These are phyloP conservation scores for Smallanthus sonchifolius DNA, from an alignment of 129 eudicot genomes.

Conservation along the genomic window DNA sequence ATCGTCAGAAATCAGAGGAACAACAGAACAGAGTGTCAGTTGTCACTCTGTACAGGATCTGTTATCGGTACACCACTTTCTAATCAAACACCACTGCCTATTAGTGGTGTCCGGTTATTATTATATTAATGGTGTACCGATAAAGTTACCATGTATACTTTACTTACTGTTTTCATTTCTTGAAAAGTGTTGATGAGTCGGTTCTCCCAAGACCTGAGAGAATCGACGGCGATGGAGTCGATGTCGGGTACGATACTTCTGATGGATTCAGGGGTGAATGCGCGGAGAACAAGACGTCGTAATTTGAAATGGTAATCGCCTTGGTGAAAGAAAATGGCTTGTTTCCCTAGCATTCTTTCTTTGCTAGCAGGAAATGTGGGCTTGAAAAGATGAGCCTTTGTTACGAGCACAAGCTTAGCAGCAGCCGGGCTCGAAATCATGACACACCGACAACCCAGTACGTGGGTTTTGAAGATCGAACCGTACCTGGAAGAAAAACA, in stretches of 20 bases:
- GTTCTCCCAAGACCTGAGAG: slow-evolving; percentile 54
- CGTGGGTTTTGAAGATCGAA: slow-evolving; percentile 79
- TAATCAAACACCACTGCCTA: no score
- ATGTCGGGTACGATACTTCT: slow-evolving; percentile 52
- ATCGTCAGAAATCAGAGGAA: slow-evolving; percentile 6
- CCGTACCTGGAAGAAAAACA: slow-evolving; percentile 62
- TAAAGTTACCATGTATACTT: neutral
- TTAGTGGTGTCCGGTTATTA: no score
- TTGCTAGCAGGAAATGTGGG: slow-evolving; percentile 99
- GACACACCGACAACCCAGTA: slow-evolving; percentile 88
- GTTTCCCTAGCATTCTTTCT: slow-evolving; percentile 94
- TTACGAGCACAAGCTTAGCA: slow-evolving; percentile 70
- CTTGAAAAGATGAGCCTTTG: slow-evolving; percentile 75
- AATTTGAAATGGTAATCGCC: slow-evolving; percentile 86
- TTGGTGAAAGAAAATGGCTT: slow-evolving; percentile 92
- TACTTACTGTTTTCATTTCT: slow-evolving; percentile 93
- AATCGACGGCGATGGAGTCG: slow-evolving; percentile 52
- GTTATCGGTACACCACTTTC: no score
- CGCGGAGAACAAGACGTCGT: slow-evolving; percentile 75
- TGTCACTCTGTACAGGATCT: no score
- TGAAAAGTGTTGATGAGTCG: slow-evolving; percentile 67
- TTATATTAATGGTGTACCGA: no score
- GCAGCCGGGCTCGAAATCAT: slow-evolving; percentile 92
- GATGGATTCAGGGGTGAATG: slow-evolving; percentile 80
- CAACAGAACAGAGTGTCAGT: slow-evolving; percentile 6